Evolutionary conservation across 805 yeast species (phyloP).

Genomic region (Maudiozyma pseudohumilis): DNA sequence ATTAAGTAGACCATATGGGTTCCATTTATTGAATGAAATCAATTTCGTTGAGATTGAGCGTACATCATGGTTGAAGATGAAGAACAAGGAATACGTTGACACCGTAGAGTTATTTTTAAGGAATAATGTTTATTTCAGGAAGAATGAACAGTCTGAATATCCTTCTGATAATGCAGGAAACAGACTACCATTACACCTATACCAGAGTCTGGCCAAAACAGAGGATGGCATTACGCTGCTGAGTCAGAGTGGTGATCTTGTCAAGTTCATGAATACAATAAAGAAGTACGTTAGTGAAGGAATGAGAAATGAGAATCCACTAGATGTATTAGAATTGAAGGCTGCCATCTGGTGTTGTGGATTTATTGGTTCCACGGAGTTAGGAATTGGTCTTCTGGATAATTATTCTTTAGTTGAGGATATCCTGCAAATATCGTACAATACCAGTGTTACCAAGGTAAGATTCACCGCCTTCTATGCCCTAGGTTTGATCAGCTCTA

Average conservation of each 20-base stretch:
- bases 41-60: slow-evolving; percentile 59
- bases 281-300: slow-evolving; percentile 23
- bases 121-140: not conserved
- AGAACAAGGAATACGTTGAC: slow-evolving; percentile 38
- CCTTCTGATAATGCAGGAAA: slow-evolving; percentile 7
- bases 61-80: slow-evolving; percentile 50
- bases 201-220: slow-evolving; percentile 70
- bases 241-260: slow-evolving; percentile 39
- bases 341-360: slow-evolving; percentile 85
- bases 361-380: slow-evolving; percentile 60
- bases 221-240: slow-evolving; percentile 67
- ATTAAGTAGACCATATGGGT: slow-evolving; percentile 60
- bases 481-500: slow-evolving; percentile 62
- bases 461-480: slow-evolving; percentile 71
- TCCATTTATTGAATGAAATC: slow-evolving; percentile 46
- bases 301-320: slow-evolving; percentile 17
- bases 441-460: slow-evolving; percentile 46
- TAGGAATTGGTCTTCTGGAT: slow-evolving; percentile 56
- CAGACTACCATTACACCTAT: slow-evolving; percentile 54
- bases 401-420: slow-evolving; percentile 42
- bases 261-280: slow-evolving; percentile 31
- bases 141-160: slow-evolving; percentile 1
- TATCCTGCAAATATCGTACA: slow-evolving; percentile 41
- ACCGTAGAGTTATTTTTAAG: slow-evolving; percentile 37
- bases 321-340: slow-evolving; percentile 41